Evolutionary conservation across 2,329 filamentous ascomycete species (phyloP), one percentile per base, ranked within the genome.

Genomic region (Beauveria rudraprayagi): DNA sequence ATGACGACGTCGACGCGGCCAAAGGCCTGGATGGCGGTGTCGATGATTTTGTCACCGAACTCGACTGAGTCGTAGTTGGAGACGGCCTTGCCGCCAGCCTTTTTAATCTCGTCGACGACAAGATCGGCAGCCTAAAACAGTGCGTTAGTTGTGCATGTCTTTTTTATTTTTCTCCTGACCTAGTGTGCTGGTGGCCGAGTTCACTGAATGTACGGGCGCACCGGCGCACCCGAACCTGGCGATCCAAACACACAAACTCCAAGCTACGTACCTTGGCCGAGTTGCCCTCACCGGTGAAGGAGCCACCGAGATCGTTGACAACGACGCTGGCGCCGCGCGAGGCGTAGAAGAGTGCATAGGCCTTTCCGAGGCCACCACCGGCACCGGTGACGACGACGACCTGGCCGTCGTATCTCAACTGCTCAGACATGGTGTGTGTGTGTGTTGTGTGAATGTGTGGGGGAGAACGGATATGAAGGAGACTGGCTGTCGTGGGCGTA

Each of bases 41-140:
- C 87, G 77, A 99, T 95, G 75, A 99, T 97, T 76, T 84, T 88
- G 63, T 97, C 93, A 70, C 94, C 94, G 70, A 93, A 83, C 79
- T 94, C 91, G 77, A 96, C 93, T 74, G 85, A 87, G 80, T 99
- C 90, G 82, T 97, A 97, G 84, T 97, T 97, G 76, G 93, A 92
- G 55, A 96, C 92, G 63, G 94, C 94, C 77, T 96, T 95, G 75
- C 94, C 94, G 74, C 94, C 94, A 58, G 88, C 89, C 72, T 86
- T 83, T 76, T 88, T 92, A 76, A 93, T 93, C 78, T 91, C 87
- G 68, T 91, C 79, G 72, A 93, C 89, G 63, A 93, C 89, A 52
- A 87, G 83, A 82, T 95, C 90, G 69, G 90, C 91, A 65, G 89
- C 87, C 89, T 93, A 54, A 47, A 41, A 47, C 46, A 17, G 6